Conservation (phyloP, 495 filamentous ascomycete genomes). For the Neurospora tetraspora region DNA sequence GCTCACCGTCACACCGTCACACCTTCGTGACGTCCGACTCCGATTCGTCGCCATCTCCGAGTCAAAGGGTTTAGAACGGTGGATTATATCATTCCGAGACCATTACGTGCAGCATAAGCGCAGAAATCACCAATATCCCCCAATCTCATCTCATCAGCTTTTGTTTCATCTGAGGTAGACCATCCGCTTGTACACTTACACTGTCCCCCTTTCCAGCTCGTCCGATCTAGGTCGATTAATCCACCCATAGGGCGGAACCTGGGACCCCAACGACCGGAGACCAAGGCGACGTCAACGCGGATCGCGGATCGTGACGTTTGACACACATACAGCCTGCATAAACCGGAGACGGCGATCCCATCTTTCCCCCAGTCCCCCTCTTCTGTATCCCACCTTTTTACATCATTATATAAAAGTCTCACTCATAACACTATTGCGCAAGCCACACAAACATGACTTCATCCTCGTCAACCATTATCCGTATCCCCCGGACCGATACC, state of each 20-base stretch:
- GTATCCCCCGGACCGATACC: slow-evolving; percentile 46
- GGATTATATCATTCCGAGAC: not conserved
- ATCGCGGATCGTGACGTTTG: not conserved
- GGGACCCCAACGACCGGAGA: not conserved
- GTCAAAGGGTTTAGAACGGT: not conserved
- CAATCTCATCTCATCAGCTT: not conserved
- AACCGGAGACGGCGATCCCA: not conserved
- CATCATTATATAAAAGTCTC: not conserved
- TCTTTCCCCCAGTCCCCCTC: not conserved
- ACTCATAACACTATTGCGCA: not conserved
- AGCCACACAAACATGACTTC: not conserved
- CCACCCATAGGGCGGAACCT: not conserved
- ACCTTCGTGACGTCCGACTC: not conserved
- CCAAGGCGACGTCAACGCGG: not conserved
- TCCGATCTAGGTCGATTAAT: not conserved
- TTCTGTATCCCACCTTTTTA: not conserved
- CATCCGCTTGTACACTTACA: not conserved
- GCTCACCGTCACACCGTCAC: not conserved
- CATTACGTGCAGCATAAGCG: not conserved
- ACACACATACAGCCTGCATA: not conserved
- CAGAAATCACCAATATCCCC: not conserved
- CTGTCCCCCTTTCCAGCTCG: not conserved
- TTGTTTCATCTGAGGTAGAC: not conserved
- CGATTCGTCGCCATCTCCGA: not conserved
- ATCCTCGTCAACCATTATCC: slow-evolving; percentile 29